Conservation (phyloP, 83 land plant genomes). For the Picea abies region DNA sequence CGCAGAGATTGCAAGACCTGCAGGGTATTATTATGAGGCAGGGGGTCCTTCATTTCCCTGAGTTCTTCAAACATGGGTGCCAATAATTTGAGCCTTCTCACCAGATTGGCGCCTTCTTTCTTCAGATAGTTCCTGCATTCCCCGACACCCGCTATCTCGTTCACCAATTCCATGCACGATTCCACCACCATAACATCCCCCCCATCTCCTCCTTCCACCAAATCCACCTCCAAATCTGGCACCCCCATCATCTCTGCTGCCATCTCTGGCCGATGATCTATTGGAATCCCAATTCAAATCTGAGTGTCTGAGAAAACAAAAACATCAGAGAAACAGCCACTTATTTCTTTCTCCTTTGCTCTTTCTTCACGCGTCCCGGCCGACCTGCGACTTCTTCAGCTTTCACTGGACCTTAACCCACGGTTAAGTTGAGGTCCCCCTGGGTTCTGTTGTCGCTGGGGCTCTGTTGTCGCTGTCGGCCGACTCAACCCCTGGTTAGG, state of each 20-base stretch:
- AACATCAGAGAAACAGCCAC: background rate
- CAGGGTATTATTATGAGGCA: background rate
- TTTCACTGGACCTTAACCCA: no score
- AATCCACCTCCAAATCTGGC: slow-evolving; percentile 12
- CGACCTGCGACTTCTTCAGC: no score
- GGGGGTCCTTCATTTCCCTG: slow-evolving; percentile 26
- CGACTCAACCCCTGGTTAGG: background rate
- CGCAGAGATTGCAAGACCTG: slow-evolving; percentile 20
- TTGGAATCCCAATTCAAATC: background rate
- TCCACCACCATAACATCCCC: slow-evolving; percentile 24
- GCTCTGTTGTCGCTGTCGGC: background rate
- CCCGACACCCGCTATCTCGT: slow-evolving; percentile 38
- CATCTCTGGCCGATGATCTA: background rate
- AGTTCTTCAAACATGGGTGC: slow-evolving; percentile 87
- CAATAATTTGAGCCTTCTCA: slow-evolving; percentile 72
- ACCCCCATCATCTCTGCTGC: background rate
- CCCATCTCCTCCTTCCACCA: slow-evolving; percentile 27
- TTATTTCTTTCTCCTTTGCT: background rate
- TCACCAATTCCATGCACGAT: slow-evolving; percentile 21
- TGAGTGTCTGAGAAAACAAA: background rate
- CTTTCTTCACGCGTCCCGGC: no score
- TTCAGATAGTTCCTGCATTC: slow-evolving; percentile 22
- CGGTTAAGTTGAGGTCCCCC: no score
- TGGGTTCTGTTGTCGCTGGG: background rate
- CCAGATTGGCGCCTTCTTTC: slow-evolving; percentile 50